phyloP scores from a whole-genome alignment of 192 early-diverging fungal genomes.

The Linderina pennispora region DNA sequence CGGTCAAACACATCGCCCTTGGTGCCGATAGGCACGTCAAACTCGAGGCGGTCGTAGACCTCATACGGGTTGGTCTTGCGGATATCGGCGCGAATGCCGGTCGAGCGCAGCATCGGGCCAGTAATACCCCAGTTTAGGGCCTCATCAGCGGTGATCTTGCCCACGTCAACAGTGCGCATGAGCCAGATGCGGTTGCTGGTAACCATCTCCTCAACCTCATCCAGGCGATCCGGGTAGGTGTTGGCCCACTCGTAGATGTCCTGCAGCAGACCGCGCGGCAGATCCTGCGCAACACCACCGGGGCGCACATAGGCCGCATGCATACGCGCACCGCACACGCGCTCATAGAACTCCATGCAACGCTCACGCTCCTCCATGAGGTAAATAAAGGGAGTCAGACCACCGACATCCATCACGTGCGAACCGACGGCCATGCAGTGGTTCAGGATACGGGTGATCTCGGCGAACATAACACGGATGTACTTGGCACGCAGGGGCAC shows the following conservation, averaged over 20 bases:
- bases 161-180: slow-evolving; percentile 78
- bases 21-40: slow-evolving; percentile 93
- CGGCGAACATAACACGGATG: slow-evolving; percentile 95
- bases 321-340: slow-evolving; percentile 96
- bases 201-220: slow-evolving; percentile 93
- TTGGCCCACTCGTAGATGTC: slow-evolving; percentile 95
- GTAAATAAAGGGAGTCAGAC: slow-evolving; percentile 96
- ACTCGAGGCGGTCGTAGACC: slow-evolving; percentile 91
- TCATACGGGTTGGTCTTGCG: slow-evolving; percentile 93
- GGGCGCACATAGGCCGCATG: slow-evolving; percentile 96
- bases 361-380: slow-evolving; percentile 99
- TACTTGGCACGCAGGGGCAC: slow-evolving; percentile 90
- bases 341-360: slow-evolving; percentile 99
- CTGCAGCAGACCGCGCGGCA: slow-evolving; percentile 89
- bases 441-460: slow-evolving; percentile 96
- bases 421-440: slow-evolving; percentile 97
- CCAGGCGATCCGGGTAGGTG: slow-evolving; percentile 80
- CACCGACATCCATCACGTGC: slow-evolving; percentile 97
- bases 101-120: slow-evolving; percentile 93
- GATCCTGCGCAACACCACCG: slow-evolving; percentile 89
- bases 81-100: slow-evolving; percentile 90
- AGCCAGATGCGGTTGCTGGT: slow-evolving; percentile 95
- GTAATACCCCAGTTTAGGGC: slow-evolving; percentile 90
- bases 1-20: slow-evolving; percentile 96
- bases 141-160: slow-evolving; percentile 79